These are phyloP conservation scores for Macadamia integrifolia DNA, from an alignment of 164 flowering plant genomes.

Conservation along the genomic window DNA sequence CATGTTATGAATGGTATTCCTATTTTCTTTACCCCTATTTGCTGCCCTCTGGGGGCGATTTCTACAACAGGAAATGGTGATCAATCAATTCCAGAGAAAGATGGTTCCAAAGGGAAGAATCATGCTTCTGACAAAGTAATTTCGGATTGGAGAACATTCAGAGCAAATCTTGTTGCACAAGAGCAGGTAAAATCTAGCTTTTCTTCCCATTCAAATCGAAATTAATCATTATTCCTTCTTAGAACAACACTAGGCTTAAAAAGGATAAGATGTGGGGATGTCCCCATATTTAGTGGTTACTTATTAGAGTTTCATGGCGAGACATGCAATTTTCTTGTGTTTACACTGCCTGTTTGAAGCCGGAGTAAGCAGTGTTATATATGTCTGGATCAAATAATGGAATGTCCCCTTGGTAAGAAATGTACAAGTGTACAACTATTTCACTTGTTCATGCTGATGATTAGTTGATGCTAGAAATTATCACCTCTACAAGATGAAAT, in stretches of 20 bases:
- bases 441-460: no score
- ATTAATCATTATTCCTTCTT: neutral
- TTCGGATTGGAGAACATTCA: conserved; percentile 79
- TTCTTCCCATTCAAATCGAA: neutral
- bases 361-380: no score
- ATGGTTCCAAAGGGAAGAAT: conserved; percentile 33
- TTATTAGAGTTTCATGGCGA: neutral
- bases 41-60: neutral
- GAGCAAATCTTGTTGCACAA: conserved; percentile 55
- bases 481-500: neutral
- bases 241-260: neutral
- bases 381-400: no score
- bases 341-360: no score
- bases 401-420: no score
- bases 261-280: neutral
- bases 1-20: no score
- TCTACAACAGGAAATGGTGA: conserved; percentile 43
- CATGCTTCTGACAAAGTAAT: conserved; percentile 33
- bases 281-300: neutral
- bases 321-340: no score
- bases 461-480: neutral
- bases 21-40: no score
- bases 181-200: conserved; percentile 52
- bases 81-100: conserved; percentile 47
- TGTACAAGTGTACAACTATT: no score